Evolutionary conservation across 2,329 filamentous ascomycete species (phyloP).

Genomic region (Parastagonospora avenae): DNA sequence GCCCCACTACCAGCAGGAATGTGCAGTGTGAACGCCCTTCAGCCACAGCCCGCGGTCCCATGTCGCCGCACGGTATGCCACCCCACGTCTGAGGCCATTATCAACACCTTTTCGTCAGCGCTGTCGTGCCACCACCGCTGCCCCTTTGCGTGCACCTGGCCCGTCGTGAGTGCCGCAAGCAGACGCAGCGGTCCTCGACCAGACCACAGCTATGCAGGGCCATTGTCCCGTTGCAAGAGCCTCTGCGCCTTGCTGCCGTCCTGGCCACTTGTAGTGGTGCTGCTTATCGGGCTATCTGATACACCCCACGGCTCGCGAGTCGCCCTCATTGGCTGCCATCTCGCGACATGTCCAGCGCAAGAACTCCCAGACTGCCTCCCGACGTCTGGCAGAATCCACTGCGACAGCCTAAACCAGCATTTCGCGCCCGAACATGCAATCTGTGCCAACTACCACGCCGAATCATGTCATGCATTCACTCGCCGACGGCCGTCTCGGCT

Average conservation of each 20-base stretch:
- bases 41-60: constrained; percentile 1
- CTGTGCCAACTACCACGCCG: constrained; percentile 14
- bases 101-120: constrained; percentile 24
- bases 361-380: constrained; percentile 3
- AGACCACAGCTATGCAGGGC: neutral
- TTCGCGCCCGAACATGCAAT: constrained; percentile 6
- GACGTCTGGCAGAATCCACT: constrained; percentile 9
- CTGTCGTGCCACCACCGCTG: neutral
- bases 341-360: constrained; percentile 16
- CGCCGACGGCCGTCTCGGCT: constrained; percentile 32
- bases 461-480: constrained; percentile 12
- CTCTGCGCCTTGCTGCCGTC: constrained; percentile 1
- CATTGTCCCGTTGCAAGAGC: constrained; percentile 5
- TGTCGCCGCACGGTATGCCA: constrained; percentile 9
- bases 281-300: constrained; percentile 29
- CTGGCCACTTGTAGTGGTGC: constrained; percentile 1
- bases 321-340: constrained; percentile 20
- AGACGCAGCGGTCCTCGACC: neutral
- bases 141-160: neutral
- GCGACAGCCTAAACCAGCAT: constrained; percentile 4
- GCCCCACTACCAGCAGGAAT: constrained; percentile 4
- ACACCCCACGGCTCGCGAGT: constrained; percentile 25
- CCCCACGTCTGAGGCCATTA: constrained; percentile 28
- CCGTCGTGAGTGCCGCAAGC: neutral
- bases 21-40: constrained; percentile 16